Evolutionary conservation across 148 eudicot species (phyloP).

Genomic region (Nyssa sinensis): DNA sequence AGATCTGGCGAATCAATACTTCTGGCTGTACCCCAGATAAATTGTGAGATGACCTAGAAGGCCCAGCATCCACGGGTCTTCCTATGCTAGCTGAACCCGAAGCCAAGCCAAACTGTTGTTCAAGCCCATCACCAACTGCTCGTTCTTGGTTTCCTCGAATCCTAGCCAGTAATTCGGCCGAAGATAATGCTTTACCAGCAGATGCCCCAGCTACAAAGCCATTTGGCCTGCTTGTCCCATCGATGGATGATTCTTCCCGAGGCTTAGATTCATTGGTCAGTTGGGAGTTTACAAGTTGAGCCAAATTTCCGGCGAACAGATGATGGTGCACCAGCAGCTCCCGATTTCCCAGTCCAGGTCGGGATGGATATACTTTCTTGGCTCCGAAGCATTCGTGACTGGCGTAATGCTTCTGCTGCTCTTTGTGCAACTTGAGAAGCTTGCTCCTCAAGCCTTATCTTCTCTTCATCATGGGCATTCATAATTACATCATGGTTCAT

Average conservation of each 20-base stretch:
- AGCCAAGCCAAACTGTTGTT: constrained; percentile 60
- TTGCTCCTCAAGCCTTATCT: constrained; percentile 70
- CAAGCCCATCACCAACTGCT: constrained; percentile 79
- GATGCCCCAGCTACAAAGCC: constrained; percentile 68
- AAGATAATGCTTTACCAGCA: constrained; percentile 78
- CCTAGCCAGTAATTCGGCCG: constrained; percentile 74
- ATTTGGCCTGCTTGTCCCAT: constrained; percentile 24
- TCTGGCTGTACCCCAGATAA: constrained; percentile 67
- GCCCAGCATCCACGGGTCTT: constrained; percentile 25
- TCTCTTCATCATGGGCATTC: constrained; percentile 85
- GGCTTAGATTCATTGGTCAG: constrained; percentile 37
- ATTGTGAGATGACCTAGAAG: constrained; percentile 40
- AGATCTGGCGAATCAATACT: constrained; percentile 72
- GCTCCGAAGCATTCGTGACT: constrained; percentile 79
- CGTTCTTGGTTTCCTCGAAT: constrained; percentile 66
- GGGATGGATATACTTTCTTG: constrained; percentile 74
- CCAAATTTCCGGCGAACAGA: constrained; percentile 70
- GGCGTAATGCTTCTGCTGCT: constrained; percentile 94
- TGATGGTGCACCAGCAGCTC: constrained; percentile 95
- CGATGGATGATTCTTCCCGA: constrained; percentile 28
- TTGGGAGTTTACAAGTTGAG: constrained; percentile 68
- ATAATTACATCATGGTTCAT: constrained; percentile 89
- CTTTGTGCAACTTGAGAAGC: constrained; percentile 88
- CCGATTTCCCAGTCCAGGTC: constrained; percentile 93
- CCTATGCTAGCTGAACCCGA: constrained; percentile 35